phyloP scores from a whole-genome alignment of 805 yeast genomes.

The Clavispora asparagi region DNA sequence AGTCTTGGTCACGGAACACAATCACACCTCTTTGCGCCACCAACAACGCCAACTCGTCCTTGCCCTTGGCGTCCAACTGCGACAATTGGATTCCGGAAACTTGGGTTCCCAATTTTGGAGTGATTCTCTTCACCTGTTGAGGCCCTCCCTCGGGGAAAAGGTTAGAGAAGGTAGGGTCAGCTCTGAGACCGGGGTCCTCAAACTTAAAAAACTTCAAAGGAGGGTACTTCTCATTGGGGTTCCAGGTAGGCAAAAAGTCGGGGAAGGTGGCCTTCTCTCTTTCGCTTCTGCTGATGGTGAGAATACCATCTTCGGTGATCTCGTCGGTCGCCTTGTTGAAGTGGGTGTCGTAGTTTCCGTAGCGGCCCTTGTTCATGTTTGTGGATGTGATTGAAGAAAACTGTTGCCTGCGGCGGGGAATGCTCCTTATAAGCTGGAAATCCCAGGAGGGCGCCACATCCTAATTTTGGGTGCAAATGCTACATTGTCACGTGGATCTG shows the following conservation, averaged over 20 bases:
- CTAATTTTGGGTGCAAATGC: neutral
- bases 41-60: conserved; percentile 63
- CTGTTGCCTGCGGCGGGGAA: too few relatives aligned
- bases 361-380: neutral
- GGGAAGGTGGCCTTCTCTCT: conserved; percentile 35
- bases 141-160: conserved; percentile 39
- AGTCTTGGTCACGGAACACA: conserved; percentile 62
- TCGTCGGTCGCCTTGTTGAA: conserved; percentile 48
- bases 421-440: neutral
- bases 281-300: conserved; percentile 35
- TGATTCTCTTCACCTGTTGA: conserved; percentile 35
- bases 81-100: conserved; percentile 57
- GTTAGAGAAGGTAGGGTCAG: conserved; percentile 52
- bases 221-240: conserved; percentile 49
- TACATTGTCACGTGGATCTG: neutral
- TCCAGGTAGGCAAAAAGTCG: conserved; percentile 65
- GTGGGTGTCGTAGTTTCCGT: conserved; percentile 42
- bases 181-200: conserved; percentile 60
- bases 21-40: conserved; percentile 70
- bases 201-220: conserved; percentile 52
- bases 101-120: conserved; percentile 70
- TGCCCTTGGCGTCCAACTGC: conserved; percentile 45
- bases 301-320: conserved; percentile 36
- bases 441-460: neutral
- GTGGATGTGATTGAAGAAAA: neutral